Evolutionary conservation across 331 rosid species (phyloP).

Genomic region (Dryas integrifolia): DNA sequence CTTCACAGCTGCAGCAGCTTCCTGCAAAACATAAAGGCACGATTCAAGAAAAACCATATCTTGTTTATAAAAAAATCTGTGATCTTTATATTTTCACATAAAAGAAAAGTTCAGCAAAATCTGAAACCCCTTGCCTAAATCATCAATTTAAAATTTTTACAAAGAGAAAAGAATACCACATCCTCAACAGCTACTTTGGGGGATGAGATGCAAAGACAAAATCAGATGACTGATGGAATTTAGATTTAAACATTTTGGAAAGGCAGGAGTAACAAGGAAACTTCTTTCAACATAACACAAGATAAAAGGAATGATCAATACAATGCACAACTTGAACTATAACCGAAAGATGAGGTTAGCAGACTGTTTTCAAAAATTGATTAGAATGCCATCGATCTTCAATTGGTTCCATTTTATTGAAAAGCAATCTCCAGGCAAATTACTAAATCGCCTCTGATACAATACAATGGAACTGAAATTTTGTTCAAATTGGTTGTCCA

Average conservation of each 20-base stretch:
- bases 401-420: not conserved
- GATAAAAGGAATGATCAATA: not conserved
- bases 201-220: not conserved
- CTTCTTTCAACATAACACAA: not conserved
- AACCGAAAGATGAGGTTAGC: not conserved
- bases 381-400: not conserved
- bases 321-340: not conserved
- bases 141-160: not conserved
- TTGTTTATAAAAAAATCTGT: not conserved
- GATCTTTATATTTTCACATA: not conserved
- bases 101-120: not conserved
- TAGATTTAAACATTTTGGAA: not conserved
- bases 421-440: not conserved
- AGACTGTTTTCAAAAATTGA: not conserved
- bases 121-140: not conserved
- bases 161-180: not conserved
- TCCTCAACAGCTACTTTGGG: not conserved
- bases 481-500: not conserved
- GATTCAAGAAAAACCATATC: not conserved
- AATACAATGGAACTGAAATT: not conserved
- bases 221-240: not conserved
- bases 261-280: not conserved
- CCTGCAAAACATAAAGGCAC: constrained; percentile 49
- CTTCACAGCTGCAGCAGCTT: constrained; percentile 78
- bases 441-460: not conserved